Percentiles rank a stretch among this genome's conserved stretches.
Evolutionary conservation across 2,329 filamentous ascomycete genomes (phyloP).

Genomic region (Penicillium frequentans): DNA sequence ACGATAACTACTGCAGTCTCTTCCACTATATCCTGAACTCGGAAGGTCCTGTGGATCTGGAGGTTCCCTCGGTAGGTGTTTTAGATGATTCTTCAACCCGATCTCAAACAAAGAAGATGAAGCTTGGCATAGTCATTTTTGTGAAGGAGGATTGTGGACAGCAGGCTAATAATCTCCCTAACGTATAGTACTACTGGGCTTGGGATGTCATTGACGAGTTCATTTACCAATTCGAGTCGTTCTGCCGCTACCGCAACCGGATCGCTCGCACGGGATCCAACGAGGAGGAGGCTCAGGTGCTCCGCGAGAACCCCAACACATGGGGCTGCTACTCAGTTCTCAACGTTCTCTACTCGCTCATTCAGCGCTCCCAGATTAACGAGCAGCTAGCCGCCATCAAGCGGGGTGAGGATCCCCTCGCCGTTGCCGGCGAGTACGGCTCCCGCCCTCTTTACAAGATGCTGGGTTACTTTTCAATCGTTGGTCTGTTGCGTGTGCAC

Average conservation of each 20-base stretch:
- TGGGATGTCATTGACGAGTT: slow-evolving; percentile 99
- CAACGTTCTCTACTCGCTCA: slow-evolving; percentile 98
- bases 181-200: slow-evolving; percentile 88
- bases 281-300: slow-evolving; percentile 86
- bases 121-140: slow-evolving; percentile 5
- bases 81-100: slow-evolving; percentile 2
- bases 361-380: slow-evolving; percentile 96
- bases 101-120: slow-evolving; percentile 14
- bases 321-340: slow-evolving; percentile 99
- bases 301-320: slow-evolving; percentile 96
- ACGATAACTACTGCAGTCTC: slow-evolving; percentile 98
- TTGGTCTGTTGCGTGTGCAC: slow-evolving; percentile 93
- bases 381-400: slow-evolving; percentile 96
- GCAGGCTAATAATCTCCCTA: slow-evolving; percentile 12
- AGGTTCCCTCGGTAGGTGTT: slow-evolving; percentile 84
- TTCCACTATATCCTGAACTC: slow-evolving; percentile 99
- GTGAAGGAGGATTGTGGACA: background rate
- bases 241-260: slow-evolving; percentile 93
- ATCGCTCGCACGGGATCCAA: slow-evolving; percentile 79
- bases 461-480: slow-evolving; percentile 99
- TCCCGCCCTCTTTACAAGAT: slow-evolving; percentile 93
- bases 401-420: slow-evolving; percentile 83
- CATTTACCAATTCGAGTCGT: slow-evolving; percentile 99
- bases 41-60: slow-evolving; percentile 95
- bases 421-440: slow-evolving; percentile 93